phyloP scores from a whole-genome alignment of 352 stramenopile species.

The Phytophthora boehmeriae region DNA sequence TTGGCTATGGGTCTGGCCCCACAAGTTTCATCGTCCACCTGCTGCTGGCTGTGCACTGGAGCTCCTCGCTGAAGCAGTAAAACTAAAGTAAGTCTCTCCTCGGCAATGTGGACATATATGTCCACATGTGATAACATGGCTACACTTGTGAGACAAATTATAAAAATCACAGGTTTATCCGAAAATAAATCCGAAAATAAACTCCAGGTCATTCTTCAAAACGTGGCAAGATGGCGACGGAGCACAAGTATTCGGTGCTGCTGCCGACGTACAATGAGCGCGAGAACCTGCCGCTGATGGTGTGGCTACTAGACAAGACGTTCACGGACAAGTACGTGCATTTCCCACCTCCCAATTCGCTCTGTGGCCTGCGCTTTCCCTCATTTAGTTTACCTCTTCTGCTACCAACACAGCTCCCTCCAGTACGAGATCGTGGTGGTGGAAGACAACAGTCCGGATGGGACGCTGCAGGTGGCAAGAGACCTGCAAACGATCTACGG shows the following conservation, averaged over 20 bases:
- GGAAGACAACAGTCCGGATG: conserved; percentile 97
- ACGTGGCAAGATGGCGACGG: conserved; percentile 15
- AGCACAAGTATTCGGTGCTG: conserved; percentile 94
- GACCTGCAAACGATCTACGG: conserved; percentile 92
- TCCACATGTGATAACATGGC: conserved; percentile 4
- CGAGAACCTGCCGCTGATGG: conserved; percentile 97
- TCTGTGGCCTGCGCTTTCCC: conserved; percentile 7
- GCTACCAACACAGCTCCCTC: conserved; percentile 56
- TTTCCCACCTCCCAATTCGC: background rate
- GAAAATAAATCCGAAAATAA: background rate
- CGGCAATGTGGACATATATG: background rate
- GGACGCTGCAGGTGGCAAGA: conserved; percentile 94
- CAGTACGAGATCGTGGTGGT: conserved; percentile 98
- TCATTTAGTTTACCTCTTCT: conserved; percentile 1
- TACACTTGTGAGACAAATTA: conserved; percentile 16
- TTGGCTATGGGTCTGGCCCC: conserved; percentile 68
- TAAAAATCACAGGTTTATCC: no score
- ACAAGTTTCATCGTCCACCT: conserved; percentile 96
- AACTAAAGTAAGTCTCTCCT: background rate
- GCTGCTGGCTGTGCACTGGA: conserved; percentile 59
- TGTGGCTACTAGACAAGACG: conserved; percentile 96
- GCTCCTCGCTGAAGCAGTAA: conserved; percentile 65
- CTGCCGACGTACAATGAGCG: conserved; percentile 99
- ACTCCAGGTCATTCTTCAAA: background rate
- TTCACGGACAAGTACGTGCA: conserved; percentile 89